Evolutionary conservation across 73 alveolate species (phyloP), one percentile per base, ranked within the genome.

Genomic region (Paraurostyla sp.): DNA sequence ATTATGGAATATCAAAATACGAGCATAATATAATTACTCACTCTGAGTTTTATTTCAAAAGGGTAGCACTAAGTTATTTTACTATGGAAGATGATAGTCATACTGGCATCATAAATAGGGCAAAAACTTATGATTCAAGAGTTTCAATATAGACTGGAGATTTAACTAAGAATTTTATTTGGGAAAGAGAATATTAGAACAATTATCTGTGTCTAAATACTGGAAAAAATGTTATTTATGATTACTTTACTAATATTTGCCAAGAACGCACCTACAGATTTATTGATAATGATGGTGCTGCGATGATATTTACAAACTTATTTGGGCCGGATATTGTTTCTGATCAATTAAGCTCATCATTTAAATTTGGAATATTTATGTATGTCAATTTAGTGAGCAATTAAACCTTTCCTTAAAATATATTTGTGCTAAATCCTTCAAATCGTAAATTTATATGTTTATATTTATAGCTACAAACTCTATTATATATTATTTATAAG

Each of bases 141-240:
- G 25, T 59, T 13, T 38, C 46, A 13, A 65, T 40, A 38, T 16
- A 40, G 7, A 7, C 13, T 7, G 78, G 25, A 3, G 9, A 18
- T 38, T 36, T 7, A 65, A 6, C 32, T 65, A 6, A 65, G 58
- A 32, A 35, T 2, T 65, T 35, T 65, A 65, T 65, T 1, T 65
- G 82, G 82, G 82, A 65, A 65, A 65, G 82, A 22, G 56, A 65
- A 3, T 38, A 38, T 65, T 13, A 65, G 15, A 3, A 1, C 33
- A 35, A 6, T 11, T 30, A 13, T 11, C 41, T 65, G 9, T 65
- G 82, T 40, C 0, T 30, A 0, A 58, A 65, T 13, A 65, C 35
- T 36, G 25, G 11, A 18, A 4, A 15, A 40, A 30, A 38, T 16
- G 7, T 22, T 18, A 65, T 65, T 16, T 65, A 65, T 40, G 82